These are phyloP conservation scores for Mimosa bimucronata DNA, from an alignment of 306 rosid genomes.

Conservation along the genomic window DNA sequence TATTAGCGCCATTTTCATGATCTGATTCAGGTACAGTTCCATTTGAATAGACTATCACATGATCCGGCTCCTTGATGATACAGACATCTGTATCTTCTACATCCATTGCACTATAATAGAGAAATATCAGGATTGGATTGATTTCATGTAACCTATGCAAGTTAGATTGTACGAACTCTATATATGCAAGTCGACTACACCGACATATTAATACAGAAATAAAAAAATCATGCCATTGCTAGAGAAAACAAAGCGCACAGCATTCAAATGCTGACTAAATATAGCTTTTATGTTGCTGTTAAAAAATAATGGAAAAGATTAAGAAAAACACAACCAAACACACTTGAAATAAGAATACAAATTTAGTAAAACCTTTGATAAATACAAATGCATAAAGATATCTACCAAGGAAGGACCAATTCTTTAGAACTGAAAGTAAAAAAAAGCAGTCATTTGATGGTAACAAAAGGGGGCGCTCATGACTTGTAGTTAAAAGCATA, in stretches of 20 bases:
- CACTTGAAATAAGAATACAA: not conserved
- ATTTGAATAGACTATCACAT: conserved; percentile 64
- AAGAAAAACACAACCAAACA: not conserved
- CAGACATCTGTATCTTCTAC: conserved; percentile 82
- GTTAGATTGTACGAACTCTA: conserved; percentile 5
- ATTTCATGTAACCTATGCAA: conserved; percentile 18
- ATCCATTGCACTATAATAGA: conserved; percentile 66
- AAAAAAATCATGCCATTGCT: not conserved
- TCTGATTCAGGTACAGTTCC: conserved; percentile 56
- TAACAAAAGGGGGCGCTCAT: no score
- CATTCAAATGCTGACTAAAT: not conserved
- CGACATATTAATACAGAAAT: not conserved
- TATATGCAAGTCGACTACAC: conserved; percentile 1
- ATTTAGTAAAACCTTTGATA: conserved; percentile 20
- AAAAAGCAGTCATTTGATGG: conserved; percentile 15
- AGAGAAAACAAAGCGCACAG: not conserved
- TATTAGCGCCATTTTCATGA: conserved; percentile 51
- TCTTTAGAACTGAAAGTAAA: not conserved
- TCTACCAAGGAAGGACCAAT: not conserved
- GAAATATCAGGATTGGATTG: conserved; percentile 11
- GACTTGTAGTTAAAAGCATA: not conserved
- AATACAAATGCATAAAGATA: not conserved
- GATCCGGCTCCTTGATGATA: conserved; percentile 85
- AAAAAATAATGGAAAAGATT: not conserved
- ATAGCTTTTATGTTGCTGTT: not conserved